These are phyloP conservation scores for Aspergillus bridgeri DNA, from an alignment of 495 filamentous ascomycete genomes.

Conservation along the genomic window DNA sequence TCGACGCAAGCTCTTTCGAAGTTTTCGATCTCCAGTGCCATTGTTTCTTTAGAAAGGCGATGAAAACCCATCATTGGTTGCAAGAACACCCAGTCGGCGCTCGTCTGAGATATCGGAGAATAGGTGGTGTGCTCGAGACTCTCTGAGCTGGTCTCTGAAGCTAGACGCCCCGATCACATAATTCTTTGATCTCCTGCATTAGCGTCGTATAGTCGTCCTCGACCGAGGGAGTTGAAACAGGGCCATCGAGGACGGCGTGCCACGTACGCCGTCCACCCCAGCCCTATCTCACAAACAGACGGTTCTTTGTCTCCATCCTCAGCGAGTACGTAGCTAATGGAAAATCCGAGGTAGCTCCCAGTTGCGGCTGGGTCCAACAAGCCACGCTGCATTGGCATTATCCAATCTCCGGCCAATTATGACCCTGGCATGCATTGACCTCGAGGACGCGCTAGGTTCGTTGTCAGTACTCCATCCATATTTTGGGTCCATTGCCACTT, in stretches of 20 bases:
- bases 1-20: not conserved
- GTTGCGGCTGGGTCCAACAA: not conserved
- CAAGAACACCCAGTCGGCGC: not conserved
- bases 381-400: not conserved
- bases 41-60: not conserved
- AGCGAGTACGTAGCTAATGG: not conserved
- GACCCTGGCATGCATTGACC: not conserved
- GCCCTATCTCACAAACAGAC: not conserved
- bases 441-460: not conserved
- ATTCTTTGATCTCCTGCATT: not conserved
- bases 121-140: not conserved
- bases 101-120: not conserved
- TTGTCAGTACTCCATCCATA: no score
- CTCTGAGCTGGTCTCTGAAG: not conserved
- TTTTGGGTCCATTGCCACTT: not conserved
- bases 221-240: not conserved
- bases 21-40: not conserved
- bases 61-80: not conserved
- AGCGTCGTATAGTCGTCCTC: not conserved
- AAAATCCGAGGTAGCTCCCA: not conserved
- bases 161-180: not conserved
- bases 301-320: not conserved
- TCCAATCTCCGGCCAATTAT: not conserved
- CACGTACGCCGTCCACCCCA: not conserved
- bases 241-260: not conserved